Percentiles rank a stretch among this genome's conserved stretches.
Evolutionary conservation across 179 eudicot species (phyloP).

Genomic region (Gypsophila paniculata): DNA sequence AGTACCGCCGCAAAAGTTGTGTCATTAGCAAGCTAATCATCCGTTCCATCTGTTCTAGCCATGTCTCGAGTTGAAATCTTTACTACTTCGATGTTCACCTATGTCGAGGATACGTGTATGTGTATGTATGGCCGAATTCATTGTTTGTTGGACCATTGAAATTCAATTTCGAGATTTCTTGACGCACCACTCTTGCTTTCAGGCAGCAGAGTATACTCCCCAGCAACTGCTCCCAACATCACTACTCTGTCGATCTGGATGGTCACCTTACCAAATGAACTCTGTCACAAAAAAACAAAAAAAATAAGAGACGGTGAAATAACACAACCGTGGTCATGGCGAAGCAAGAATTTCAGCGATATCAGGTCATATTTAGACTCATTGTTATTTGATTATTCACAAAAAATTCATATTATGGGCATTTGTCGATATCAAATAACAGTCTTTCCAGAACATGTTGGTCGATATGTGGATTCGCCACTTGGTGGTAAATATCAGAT

Average conservation of each 20-base stretch:
- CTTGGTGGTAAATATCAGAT: too few species aligned
- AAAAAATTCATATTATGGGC: too few species aligned
- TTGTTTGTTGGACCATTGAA: conserved; percentile 85
- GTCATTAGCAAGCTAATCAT: background rate
- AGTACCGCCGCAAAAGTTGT: background rate
- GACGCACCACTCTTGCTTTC: conserved; percentile 98
- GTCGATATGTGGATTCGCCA: too few species aligned
- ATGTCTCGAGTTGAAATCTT: conserved; percentile 6
- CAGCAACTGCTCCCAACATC: conserved; percentile 92
- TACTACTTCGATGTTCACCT: conserved; percentile 8
- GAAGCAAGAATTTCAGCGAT: too few species aligned
- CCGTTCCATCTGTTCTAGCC: background rate
- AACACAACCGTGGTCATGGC: too few species aligned
- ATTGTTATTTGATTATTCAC: too few species aligned
- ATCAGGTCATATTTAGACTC: too few species aligned
- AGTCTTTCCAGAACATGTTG: too few species aligned
- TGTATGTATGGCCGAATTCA: background rate
- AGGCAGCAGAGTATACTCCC: conserved; percentile 87
- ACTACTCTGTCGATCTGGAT: conserved; percentile 98
- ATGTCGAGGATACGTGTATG: background rate
- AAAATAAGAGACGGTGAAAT: background rate
- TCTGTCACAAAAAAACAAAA: conserved; percentile 41
- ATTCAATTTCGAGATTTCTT: conserved; percentile 90
- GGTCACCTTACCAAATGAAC: conserved; percentile 92
- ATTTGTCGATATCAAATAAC: too few species aligned